Base-by-base conservation (phyloP, 495 filamentous ascomycete genomes). In the Pseudevernia furfuracea region DNA sequence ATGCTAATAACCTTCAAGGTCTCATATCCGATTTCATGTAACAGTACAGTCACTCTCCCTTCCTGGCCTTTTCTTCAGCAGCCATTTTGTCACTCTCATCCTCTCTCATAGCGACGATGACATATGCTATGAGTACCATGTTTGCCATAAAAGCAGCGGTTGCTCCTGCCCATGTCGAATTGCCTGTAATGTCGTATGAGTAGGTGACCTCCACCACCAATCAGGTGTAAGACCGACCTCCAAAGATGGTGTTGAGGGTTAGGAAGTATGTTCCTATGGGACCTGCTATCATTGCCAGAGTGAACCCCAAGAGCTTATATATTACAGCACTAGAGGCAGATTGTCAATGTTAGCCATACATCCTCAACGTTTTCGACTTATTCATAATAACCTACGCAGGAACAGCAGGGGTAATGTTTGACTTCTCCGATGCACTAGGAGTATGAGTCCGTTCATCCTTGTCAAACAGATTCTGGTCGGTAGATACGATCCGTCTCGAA, bases 261-360 rank as follows among this genome's bases (percentile, higher is more conserved):
- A 91, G 58, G 73, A 91, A 98, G 76, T 97, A 98, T 55, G 87
- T 87, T 36, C 87, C 87, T 65, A 98, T 87, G 36, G 94, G 94
- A 39, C 85, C 77, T 6, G 85, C 80, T 52, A 96, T 81, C 94
- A 98, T 97, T 67, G 90, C 94, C 19, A 90, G 79, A 10, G 92
- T 94, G 76, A 97, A 97, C 61, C 82, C 85, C 11, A 97, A 80
- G 11, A 99, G 83, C 75, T 97, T 97, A 64, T 85, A 77, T 61
- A 99, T 95, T 59, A 97, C 91, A 71, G 87, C 77, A 44, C 94
- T 98, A 65, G 55, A 49, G 10, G 9, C 37, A 23, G 11, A 23
- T 37, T 5, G 58, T 5, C 49, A 72, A 62, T 73, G 71, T 58
- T 64, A 66, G 39, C 52, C 44, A 15, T 25, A 28, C 25, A 30